Percentiles rank a stretch among this genome's conserved stretches.
These are phyloP conservation scores for Phytophthora ramorum DNA, from an alignment of 352 stramenopile species.

Conservation along the genomic window DNA sequence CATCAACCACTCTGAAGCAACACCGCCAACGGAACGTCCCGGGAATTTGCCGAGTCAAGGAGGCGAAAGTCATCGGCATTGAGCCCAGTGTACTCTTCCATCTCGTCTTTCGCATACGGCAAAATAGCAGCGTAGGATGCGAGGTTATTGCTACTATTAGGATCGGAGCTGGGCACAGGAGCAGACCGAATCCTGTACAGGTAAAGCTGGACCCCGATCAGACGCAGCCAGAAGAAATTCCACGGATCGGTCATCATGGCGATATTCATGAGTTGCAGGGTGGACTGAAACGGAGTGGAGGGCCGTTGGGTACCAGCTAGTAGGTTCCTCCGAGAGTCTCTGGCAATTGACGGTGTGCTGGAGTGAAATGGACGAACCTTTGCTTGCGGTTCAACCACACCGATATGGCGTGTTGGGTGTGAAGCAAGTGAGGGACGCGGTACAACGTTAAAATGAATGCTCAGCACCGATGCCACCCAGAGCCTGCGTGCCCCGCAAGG, in stretches of 20 bases:
- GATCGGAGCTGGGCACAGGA: neutral
- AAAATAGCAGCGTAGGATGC: constrained; percentile 17
- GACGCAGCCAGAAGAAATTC: constrained; percentile 35
- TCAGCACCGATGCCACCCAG: constrained; percentile 22
- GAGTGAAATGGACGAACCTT: constrained; percentile 7
- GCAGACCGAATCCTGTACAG: constrained; percentile 31
- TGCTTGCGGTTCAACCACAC: neutral
- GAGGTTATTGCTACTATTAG: neutral
- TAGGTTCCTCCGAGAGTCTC: neutral
- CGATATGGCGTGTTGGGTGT: neutral
- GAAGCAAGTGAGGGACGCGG: neutral
- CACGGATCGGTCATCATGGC: constrained; percentile 57
- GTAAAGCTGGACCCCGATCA: constrained; percentile 41
- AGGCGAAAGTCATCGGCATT: constrained; percentile 20
- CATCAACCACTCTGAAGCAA: constrained; percentile 27
- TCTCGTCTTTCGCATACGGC: constrained; percentile 13
- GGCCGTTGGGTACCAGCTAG: neutral
- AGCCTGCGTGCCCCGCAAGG: constrained; percentile 18
- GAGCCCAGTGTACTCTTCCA: constrained; percentile 33
- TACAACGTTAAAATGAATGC: constrained; percentile 18
- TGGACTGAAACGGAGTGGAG: constrained; percentile 30
- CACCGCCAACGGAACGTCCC: constrained; percentile 15
- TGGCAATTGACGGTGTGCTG: neutral
- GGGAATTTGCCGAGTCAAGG: constrained; percentile 14
- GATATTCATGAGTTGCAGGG: constrained; percentile 49